Base-by-base conservation (phyloP, 225 moss, liverwort and hornwort genomes). In the Polytrichum formosum region DNA sequence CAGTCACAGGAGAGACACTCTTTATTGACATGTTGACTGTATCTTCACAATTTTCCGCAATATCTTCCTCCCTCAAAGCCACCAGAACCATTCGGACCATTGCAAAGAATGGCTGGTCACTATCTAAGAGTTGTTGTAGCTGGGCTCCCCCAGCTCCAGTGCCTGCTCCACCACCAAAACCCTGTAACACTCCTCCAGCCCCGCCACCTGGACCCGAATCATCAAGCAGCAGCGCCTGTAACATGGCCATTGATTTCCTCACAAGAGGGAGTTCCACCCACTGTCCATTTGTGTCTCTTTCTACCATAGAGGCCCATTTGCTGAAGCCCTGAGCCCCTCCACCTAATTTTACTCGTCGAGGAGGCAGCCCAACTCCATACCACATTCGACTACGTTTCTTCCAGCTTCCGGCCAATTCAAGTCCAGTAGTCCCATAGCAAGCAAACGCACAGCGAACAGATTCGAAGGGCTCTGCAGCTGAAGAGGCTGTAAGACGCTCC, bases 121-220 rank as follows among this genome's bases (percentile, higher is more conserved):
- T 98, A 58, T 98, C 97, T 74, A 98, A 76, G 64, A 98, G 82
- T 64, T 98, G 97, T 69, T 87, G 97, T 71, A 98, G 83, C 75
- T 98, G 97, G 64, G 91, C 94, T 78, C 91, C 97, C 76, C 97
- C 94, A n/a, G 88, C 87, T 73, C 92, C 94, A 82, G 92, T 90
- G 55, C 97, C 97, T 73, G 97, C 94, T 75, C 94, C 97, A 73
- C 97, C 97, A 79, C 94, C 94, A 74, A 88, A 94, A n/a, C 97
- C 97, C 68, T 92, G 84, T 25, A 81, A 10, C 68, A 79, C 83
- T 74, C 81, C 89, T 74, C 81, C 89, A 73, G 90, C 85, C 60
- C 94, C 94, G 67, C 92, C 97, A 70, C 94, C 94, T 59, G 97
- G 97, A 70, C 97, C 97, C 72, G 92, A 94, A 70, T 92, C 92